Conservation (phyloP, 352 stramenopile species). For the Thraustochytrium sp. region DNA sequence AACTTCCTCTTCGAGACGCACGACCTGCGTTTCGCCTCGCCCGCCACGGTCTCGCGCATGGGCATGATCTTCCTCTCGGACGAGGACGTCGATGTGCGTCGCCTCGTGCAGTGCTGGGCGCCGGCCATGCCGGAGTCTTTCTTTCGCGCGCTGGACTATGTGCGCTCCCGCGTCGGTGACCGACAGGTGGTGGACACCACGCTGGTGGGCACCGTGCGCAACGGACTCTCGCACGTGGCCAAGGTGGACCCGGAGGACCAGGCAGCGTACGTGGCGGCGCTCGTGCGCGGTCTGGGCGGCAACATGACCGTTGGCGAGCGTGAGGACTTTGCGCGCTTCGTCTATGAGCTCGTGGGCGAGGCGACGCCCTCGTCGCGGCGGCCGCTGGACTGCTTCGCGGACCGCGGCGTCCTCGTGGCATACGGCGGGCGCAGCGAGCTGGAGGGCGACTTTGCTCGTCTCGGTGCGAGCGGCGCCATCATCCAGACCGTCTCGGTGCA, state of each 20-base stretch:
- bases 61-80: slow-evolving; percentile 94
- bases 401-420: slow-evolving; percentile 48
- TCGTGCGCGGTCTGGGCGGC: slow-evolving; percentile 82
- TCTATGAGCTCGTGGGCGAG: slow-evolving; percentile 77
- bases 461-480: slow-evolving; percentile 61
- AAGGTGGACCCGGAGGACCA: slow-evolving; percentile 41
- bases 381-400: slow-evolving; percentile 78
- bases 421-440: neutral
- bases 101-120: slow-evolving; percentile 51
- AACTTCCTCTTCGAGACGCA: slow-evolving; percentile 96
- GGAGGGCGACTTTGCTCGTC: neutral
- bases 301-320: slow-evolving; percentile 73
- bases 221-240: slow-evolving; percentile 75
- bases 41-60: slow-evolving; percentile 90
- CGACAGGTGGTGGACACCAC: slow-evolving; percentile 79
- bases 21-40: slow-evolving; percentile 84
- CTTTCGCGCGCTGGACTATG: slow-evolving; percentile 70
- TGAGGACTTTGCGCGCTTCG: slow-evolving; percentile 76
- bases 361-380: slow-evolving; percentile 72
- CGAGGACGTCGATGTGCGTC: slow-evolving; percentile 64
- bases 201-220: slow-evolving; percentile 84
- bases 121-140: slow-evolving; percentile 80
- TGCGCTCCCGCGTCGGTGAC: slow-evolving; percentile 66
- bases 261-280: slow-evolving; percentile 76
- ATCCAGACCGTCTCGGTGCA: slow-evolving; percentile 73